Evolutionary conservation across 257 asterid species (phyloP).

Genomic region (Knoxia roxburghii): DNA sequence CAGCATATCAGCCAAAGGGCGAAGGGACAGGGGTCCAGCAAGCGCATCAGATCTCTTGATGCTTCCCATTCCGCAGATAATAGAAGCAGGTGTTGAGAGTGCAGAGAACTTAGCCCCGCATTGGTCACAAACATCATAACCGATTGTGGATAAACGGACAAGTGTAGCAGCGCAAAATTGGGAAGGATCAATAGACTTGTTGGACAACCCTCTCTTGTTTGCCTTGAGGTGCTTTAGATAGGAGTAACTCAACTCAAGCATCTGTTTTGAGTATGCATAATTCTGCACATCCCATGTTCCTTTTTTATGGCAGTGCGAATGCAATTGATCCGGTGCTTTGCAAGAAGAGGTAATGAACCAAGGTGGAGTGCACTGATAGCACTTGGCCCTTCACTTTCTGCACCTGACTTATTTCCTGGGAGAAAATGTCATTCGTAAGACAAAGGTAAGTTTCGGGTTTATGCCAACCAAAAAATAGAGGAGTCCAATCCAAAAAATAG

Average conservation of each 20-base stretch:
- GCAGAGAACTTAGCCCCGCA: slow-evolving; percentile 99
- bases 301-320: slow-evolving; percentile 89
- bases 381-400: slow-evolving; percentile 96
- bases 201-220: slow-evolving; percentile 94
- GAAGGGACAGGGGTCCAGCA: slow-evolving; percentile 88
- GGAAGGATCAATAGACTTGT: slow-evolving; percentile 95
- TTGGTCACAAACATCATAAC: slow-evolving; percentile 93
- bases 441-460: too few species aligned
- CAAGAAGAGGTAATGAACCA: slow-evolving; percentile 94
- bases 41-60: slow-evolving; percentile 94
- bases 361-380: slow-evolving; percentile 96
- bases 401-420: slow-evolving; percentile 84
- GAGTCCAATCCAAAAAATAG: too few species aligned
- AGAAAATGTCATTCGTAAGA: too few species aligned
- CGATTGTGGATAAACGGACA: slow-evolving; percentile 89
- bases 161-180: slow-evolving; percentile 97
- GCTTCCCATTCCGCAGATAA: slow-evolving; percentile 99
- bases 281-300: slow-evolving; percentile 99
- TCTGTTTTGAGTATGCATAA: slow-evolving; percentile 86
- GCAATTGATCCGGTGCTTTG: slow-evolving; percentile 94
- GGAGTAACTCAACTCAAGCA: slow-evolving; percentile 89
- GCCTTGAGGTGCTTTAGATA: slow-evolving; percentile 89
- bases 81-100: slow-evolving; percentile 84
- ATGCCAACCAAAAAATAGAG: too few species aligned
- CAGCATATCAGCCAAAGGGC: slow-evolving; percentile 60